Evolutionary conservation across 148 eudicot genomes (phyloP).

Genomic region (Camellia lanceoleosa): DNA sequence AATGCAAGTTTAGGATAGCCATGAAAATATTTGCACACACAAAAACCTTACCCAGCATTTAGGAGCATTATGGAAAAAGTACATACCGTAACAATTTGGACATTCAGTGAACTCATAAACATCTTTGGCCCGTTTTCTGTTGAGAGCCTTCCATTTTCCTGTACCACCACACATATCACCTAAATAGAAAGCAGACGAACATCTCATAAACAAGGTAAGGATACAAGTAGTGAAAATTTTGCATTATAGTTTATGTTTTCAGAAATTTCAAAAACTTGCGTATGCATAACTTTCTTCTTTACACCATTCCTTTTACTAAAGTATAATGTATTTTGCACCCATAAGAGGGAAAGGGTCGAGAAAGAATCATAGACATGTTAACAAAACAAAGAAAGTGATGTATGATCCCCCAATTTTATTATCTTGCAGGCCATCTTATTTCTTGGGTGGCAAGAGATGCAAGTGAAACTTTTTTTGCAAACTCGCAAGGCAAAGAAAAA

Average conservation of each 20-base stretch:
- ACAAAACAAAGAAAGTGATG: neutral
- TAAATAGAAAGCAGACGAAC: conserved; percentile 52
- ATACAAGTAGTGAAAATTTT: neutral
- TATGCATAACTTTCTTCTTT: neutral
- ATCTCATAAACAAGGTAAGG: conserved; percentile 30
- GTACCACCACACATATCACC: conserved; percentile 99
- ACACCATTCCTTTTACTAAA: neutral
- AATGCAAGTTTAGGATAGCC: neutral
- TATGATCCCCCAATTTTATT: neutral
- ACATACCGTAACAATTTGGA: conserved; percentile 89
- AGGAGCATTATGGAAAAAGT: conserved; percentile 11
- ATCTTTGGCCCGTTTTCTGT: conserved; percentile 97
- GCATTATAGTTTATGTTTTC: neutral
- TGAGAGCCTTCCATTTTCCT: conserved; percentile 99
- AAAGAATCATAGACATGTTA: neutral
- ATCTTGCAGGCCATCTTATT: neutral
- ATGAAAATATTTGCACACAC: neutral
- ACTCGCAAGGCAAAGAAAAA: neutral
- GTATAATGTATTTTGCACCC: neutral
- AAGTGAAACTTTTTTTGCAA: neutral
- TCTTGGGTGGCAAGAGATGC: neutral
- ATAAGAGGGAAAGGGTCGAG: neutral
- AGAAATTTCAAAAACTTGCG: neutral
- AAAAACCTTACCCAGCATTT: neutral
- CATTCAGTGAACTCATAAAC: conserved; percentile 94